Conservation (phyloP, 352 stramenopile genomes). For the Pythium graminicola region DNA sequence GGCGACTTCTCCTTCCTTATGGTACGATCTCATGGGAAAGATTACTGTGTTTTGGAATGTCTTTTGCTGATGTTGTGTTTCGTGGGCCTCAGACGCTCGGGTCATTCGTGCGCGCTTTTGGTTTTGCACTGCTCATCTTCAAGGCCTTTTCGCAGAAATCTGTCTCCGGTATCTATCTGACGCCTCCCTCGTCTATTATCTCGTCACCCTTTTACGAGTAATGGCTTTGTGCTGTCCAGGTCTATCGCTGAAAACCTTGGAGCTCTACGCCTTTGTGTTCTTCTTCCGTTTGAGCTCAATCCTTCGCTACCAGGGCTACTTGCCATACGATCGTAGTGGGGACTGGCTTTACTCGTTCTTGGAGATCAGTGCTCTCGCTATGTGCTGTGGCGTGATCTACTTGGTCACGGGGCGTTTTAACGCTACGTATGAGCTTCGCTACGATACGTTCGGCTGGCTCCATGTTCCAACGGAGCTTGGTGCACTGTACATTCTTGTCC, state of each 20-base stretch:
- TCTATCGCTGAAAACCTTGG: conserved; percentile 96
- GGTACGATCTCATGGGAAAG: conserved; percentile 32
- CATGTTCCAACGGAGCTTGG: conserved; percentile 80
- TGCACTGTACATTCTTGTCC: conserved; percentile 78
- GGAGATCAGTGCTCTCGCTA: conserved; percentile 87
- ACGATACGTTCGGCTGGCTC: conserved; percentile 94
- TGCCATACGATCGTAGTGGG: conserved; percentile 89
- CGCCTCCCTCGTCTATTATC: not conserved
- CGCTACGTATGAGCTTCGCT: conserved; percentile 92
- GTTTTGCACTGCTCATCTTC: conserved; percentile 91
- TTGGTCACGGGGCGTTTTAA: conserved; percentile 91
- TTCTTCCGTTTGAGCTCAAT: conserved; percentile 96
- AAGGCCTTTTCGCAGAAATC: conserved; percentile 92
- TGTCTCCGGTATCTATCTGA: conserved; percentile 47
- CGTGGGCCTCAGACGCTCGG: conserved; percentile 69
- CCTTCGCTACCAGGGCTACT: conserved; percentile 96
- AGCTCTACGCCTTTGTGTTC: conserved; percentile 96
- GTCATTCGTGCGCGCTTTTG: conserved; percentile 85
- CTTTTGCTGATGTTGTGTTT: conserved; percentile 4
- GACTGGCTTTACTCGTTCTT: conserved; percentile 98
- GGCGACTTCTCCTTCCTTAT: conserved; percentile 99
- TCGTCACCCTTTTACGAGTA: not conserved
- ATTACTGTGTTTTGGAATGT: not conserved
- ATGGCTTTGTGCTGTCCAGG: conserved; percentile 24
- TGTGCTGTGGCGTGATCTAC: conserved; percentile 88